phyloP scores from a whole-genome alignment of 106 monocot genomes.

The Vanilla planifolia region DNA sequence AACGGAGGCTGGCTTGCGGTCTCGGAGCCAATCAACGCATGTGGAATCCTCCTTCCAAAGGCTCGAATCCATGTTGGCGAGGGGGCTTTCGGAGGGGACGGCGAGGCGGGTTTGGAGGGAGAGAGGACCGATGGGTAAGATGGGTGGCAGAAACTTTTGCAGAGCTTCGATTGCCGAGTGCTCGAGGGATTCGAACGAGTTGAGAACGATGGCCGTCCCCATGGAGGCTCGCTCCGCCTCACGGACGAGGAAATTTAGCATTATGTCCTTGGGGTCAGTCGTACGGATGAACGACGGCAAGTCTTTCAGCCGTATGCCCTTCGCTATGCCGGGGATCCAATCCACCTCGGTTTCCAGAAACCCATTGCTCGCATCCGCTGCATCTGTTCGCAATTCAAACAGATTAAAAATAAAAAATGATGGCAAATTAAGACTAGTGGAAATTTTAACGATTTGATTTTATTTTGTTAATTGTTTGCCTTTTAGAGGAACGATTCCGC shows the following conservation, averaged over 20 bases:
- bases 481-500: conserved; percentile 6
- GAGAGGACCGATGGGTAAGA: neutral
- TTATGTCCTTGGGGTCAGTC: conserved; percentile 29
- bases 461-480: too few relatives aligned
- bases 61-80: neutral
- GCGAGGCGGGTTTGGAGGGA: neutral
- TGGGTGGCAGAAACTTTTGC: neutral
- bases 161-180: neutral
- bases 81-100: too few relatives aligned
- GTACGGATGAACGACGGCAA: conserved; percentile 56
- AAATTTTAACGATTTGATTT: too few relatives aligned
- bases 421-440: too few relatives aligned
- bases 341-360: conserved; percentile 13
- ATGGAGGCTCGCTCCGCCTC: conserved; percentile 7
- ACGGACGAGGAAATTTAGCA: conserved; percentile 16
- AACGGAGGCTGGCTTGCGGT: conserved; percentile 4
- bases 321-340: conserved; percentile 6
- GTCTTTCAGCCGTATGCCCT: conserved; percentile 33
- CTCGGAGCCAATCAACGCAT: conserved; percentile 30
- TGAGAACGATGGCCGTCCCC: conserved; percentile 9
- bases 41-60: conserved; percentile 32
- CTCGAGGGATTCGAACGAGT: conserved; percentile 2
- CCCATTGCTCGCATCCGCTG: conserved; percentile 3
- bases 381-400: too few relatives aligned
- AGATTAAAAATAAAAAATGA: too few relatives aligned